phyloP scores from a whole-genome alignment of 208 protist genomes.

The Leishmania gerbilli region DNA sequence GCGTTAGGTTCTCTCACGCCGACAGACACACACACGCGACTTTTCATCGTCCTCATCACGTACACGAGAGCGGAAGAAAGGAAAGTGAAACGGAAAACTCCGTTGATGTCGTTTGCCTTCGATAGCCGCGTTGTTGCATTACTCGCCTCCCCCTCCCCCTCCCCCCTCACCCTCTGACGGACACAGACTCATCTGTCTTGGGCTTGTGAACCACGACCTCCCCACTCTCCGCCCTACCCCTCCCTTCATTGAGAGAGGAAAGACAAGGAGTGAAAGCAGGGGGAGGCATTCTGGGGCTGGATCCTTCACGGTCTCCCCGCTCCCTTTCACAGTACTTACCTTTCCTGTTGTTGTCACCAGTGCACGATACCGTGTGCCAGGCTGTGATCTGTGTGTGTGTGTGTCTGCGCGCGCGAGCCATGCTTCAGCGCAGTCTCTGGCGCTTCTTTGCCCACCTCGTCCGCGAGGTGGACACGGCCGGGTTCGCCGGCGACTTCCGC shows the following conservation, averaged over 20 bases:
- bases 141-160: background rate
- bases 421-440: conserved; percentile 19
- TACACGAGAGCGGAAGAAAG: background rate
- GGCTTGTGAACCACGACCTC: background rate
- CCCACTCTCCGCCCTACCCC: background rate
- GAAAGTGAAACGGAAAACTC: background rate
- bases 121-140: too few species aligned
- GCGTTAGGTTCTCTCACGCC: background rate
- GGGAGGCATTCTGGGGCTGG: background rate
- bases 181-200: background rate
- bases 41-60: background rate
- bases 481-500: conserved; percentile 74
- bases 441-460: conserved; percentile 49
- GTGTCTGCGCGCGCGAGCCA: background rate
- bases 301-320: background rate
- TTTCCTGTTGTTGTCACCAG: background rate
- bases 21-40: background rate
- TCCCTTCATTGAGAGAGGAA: background rate
- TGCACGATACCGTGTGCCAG: background rate
- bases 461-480: conserved; percentile 74
- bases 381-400: background rate
- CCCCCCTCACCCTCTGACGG: background rate
- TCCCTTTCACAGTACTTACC: background rate
- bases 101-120: background rate
- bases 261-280: background rate